Percentiles rank a stretch among this genome's conserved stretches.
Conservation (phyloP, 441 rosid species). For the Aquilaria agallochum region DNA sequence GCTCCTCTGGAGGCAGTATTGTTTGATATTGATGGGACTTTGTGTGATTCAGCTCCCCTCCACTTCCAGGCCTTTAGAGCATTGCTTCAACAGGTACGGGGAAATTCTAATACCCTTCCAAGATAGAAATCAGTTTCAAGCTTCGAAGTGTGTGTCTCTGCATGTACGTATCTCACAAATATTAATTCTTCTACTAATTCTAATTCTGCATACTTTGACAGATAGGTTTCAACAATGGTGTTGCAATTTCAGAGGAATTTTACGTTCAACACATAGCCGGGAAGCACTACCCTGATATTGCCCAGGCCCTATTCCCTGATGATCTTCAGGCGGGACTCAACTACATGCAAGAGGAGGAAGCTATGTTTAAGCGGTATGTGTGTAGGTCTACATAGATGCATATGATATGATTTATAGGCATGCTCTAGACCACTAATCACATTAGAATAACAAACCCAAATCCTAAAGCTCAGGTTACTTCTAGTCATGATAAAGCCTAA, state of each 20-base stretch:
- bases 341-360: slow-evolving; percentile 76
- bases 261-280: slow-evolving; percentile 69
- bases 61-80: slow-evolving; percentile 57
- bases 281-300: slow-evolving; percentile 76
- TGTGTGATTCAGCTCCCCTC: slow-evolving; percentile 91
- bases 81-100: slow-evolving; percentile 71
- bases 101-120: not conserved
- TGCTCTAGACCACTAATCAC: too few relatives aligned
- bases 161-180: too few relatives aligned
- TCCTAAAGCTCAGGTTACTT: too few relatives aligned
- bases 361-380: slow-evolving; percentile 59
- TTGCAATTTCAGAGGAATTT: slow-evolving; percentile 75
- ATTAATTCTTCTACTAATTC: too few relatives aligned
- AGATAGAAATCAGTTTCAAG: not conserved
- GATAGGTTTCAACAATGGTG: slow-evolving; percentile 85
- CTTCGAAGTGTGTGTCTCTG: too few relatives aligned
- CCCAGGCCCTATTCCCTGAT: slow-evolving; percentile 55
- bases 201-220: slow-evolving; percentile 17
- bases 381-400: too few relatives aligned
- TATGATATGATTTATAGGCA: too few relatives aligned
- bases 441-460: too few relatives aligned
- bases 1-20: slow-evolving; percentile 82
- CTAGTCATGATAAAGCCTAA: too few relatives aligned
- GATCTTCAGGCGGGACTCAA: slow-evolving; percentile 62
- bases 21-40: slow-evolving; percentile 94